A percentile compares a stretch with the other conserved stretches of the same genome.
Evolutionary conservation across 2,329 filamentous ascomycete species (phyloP).

Genomic region (Trichoderma hamatum): DNA sequence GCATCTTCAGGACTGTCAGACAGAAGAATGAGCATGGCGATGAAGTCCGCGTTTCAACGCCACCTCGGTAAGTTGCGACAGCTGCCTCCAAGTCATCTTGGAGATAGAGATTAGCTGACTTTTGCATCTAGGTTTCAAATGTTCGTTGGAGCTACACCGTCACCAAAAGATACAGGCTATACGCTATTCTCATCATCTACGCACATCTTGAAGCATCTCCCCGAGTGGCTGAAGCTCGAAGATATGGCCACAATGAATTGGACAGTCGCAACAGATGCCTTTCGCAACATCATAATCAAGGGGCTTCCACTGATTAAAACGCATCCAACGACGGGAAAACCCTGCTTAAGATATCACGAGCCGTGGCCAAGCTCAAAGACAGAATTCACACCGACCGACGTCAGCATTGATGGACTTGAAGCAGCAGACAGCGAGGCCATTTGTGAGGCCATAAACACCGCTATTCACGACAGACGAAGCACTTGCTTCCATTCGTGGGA

Average conservation of each 20-base stretch:
- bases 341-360: conserved; percentile 59
- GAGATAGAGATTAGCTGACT: not conserved
- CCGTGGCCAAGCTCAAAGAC: conserved; percentile 59
- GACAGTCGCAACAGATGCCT: conserved; percentile 53
- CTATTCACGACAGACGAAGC: conserved; percentile 54
- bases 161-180: conserved; percentile 55
- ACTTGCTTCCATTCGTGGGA: conserved; percentile 57
- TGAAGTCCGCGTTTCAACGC: conserved; percentile 45
- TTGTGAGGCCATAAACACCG: conserved; percentile 45
- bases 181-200: conserved; percentile 58
- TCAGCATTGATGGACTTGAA: conserved; percentile 46
- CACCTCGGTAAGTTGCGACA: conserved; percentile 44
- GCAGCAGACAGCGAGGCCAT: conserved; percentile 40
- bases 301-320: conserved; percentile 49
- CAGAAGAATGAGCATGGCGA: conserved; percentile 43
- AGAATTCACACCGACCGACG: conserved; percentile 50
- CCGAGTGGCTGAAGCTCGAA: conserved; percentile 41
- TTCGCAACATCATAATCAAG: conserved; percentile 47
- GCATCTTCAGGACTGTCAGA: conserved; percentile 57
- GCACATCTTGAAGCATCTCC: conserved; percentile 52
- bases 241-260: conserved; percentile 48
- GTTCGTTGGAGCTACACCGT: conserved; percentile 51
- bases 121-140: conserved; percentile 50
- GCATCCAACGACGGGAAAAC: conserved; percentile 49
- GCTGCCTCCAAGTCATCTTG: not conserved